phyloP scores from a whole-genome alignment of 176 grass and related monocot species.

The Rhynchospora breviuscula region DNA sequence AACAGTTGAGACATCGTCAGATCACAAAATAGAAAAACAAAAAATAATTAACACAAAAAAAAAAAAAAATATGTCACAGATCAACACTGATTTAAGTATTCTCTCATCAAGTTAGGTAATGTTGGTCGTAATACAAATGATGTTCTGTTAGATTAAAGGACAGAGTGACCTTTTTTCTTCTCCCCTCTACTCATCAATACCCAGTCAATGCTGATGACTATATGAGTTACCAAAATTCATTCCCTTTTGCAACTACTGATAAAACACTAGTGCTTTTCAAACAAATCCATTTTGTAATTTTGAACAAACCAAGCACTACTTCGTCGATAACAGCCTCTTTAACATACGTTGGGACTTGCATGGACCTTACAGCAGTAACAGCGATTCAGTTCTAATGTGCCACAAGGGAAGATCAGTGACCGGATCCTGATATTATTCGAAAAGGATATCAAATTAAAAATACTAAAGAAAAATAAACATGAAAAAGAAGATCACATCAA shows the following conservation, averaged over 20 bases:
- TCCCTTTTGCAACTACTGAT: constrained; percentile 3
- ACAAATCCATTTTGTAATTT: not conserved
- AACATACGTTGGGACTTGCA: not conserved
- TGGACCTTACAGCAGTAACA: constrained; percentile 61
- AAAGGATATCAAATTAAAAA: constrained; percentile 26
- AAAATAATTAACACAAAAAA: not conserved
- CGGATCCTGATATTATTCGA: constrained; percentile 70
- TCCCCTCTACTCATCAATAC: not conserved
- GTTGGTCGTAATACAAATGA: not conserved
- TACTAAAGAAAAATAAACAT: not conserved
- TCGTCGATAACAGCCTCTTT: not conserved
- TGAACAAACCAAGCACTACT: not conserved
- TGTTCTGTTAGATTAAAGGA: not conserved
- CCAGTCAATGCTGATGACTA: not conserved
- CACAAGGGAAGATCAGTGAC: constrained; percentile 84
- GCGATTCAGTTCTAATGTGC: constrained; percentile 46
- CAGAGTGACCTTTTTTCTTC: not conserved
- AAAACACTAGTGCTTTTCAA: not conserved
- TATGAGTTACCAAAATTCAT: not conserved
- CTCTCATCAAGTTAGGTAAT: not conserved
- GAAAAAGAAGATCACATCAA: not conserved
- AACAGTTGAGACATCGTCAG: not conserved
- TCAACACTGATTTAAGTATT: not conserved
- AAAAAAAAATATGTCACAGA: not conserved
- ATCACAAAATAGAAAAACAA: constrained; percentile 1